Evolutionary conservation across 805 yeast species (phyloP).

Genomic region (Priceomyces medius): DNA sequence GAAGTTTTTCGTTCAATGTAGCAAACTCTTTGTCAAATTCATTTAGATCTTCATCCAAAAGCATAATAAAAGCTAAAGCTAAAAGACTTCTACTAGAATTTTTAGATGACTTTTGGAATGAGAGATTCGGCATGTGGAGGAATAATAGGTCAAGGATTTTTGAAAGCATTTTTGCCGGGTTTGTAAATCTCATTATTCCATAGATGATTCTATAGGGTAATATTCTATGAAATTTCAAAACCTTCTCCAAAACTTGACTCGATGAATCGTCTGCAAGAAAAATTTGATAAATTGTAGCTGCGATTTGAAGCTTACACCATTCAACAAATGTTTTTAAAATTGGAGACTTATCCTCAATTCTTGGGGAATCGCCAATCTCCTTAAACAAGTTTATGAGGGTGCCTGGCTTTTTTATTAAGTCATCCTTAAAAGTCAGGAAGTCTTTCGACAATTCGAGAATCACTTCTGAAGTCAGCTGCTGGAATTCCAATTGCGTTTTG

Average conservation of each 20-base stretch:
- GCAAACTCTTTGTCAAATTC: constrained; percentile 55
- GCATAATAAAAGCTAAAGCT: constrained; percentile 71
- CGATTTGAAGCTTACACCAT: constrained; percentile 79
- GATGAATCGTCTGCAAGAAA: constrained; percentile 82
- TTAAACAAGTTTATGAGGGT: constrained; percentile 62
- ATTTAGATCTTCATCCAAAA: constrained; percentile 71
- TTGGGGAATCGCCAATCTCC: constrained; percentile 59
- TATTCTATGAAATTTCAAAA: constrained; percentile 67
- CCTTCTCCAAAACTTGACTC: constrained; percentile 68
- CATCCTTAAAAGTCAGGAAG: constrained; percentile 58
- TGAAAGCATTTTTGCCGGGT: constrained; percentile 82
- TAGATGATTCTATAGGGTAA: constrained; percentile 81
- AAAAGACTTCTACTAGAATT: constrained; percentile 42
- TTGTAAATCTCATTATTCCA: constrained; percentile 76
- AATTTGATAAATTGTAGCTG: constrained; percentile 78
- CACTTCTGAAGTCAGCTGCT: constrained; percentile 60
- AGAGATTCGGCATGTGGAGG: constrained; percentile 40
- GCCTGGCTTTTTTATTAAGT: constrained; percentile 46
- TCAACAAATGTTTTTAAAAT: constrained; percentile 68
- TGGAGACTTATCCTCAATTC: constrained; percentile 60
- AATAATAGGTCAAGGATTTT: constrained; percentile 77
- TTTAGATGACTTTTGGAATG: constrained; percentile 15
- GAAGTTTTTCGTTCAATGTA: constrained; percentile 43
- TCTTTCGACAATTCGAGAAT: constrained; percentile 54
- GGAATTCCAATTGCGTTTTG: constrained; percentile 68